Evolutionary conservation across 2,329 filamentous ascomycete species (phyloP).

Genomic region (Colletotrichum sp.): DNA sequence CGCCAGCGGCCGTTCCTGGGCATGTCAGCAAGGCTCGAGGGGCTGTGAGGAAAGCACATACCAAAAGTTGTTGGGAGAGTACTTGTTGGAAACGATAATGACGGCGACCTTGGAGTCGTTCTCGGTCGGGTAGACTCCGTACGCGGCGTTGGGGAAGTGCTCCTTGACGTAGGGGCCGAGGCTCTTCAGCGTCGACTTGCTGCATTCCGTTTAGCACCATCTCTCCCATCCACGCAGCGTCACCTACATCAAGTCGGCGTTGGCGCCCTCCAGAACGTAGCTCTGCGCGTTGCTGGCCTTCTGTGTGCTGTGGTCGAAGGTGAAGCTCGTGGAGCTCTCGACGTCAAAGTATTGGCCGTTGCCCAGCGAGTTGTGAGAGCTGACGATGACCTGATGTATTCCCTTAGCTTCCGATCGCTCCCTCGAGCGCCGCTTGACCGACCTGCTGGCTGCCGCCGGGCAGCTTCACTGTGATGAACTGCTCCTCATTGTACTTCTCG

Average conservation of each 20-base stretch:
- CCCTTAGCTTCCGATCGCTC: neutral
- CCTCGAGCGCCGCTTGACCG: neutral
- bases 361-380: constrained; percentile 82
- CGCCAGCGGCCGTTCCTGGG: constrained; percentile 94
- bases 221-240: neutral
- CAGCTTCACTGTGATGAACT: constrained; percentile 87
- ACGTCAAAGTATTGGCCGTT: constrained; percentile 88
- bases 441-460: constrained; percentile 77
- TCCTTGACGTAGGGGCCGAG: constrained; percentile 79
- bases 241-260: constrained; percentile 80
- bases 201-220: constrained; percentile 39
- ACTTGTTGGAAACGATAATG: constrained; percentile 92
- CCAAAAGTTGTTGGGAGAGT: constrained; percentile 98
- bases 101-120: constrained; percentile 79
- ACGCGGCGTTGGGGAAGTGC: constrained; percentile 84
- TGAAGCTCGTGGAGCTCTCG: constrained; percentile 86
- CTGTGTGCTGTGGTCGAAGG: constrained; percentile 84
- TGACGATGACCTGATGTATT: constrained; percentile 75
- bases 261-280: constrained; percentile 75
- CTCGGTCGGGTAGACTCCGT: constrained; percentile 82
- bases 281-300: constrained; percentile 86
- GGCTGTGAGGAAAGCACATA: constrained; percentile 40
- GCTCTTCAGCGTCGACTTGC: constrained; percentile 83
- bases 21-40: constrained; percentile 21
- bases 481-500: constrained; percentile 94